Evolutionary conservation across 371 early-diverging fungal species (phyloP), one percentile per base, ranked within the genome.

Genomic region (Entomophthora muscae): DNA sequence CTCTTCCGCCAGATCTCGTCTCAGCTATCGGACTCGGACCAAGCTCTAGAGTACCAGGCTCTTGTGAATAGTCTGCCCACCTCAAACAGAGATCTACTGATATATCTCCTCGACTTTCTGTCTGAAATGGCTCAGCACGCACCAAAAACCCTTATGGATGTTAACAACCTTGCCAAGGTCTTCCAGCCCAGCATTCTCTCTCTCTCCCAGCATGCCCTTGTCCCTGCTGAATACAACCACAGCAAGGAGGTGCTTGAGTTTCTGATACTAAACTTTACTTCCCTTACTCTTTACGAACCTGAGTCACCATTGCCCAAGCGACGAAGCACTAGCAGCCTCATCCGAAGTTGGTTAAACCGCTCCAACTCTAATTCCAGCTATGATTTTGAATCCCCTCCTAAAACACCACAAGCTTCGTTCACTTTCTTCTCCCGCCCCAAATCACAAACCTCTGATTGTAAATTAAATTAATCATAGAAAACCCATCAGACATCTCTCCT

Each of bases 151-250:
- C 72, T 77, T 24, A 83, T 83, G 83, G 75, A 78, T 63, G 66
- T 74, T 1, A 71, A 75, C 21, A 77, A 79, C 51, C 62, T 83
- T 24, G 79, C 83, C 5, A 75, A 79, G 23, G 76, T 81, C n/a
- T 83, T 83, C 72, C 75, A 81, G 42, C 83, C 83, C 63, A 76
- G 75, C 23, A 72, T 82, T 17, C 65, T 83, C 5, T 76, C 78
- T 1, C 79, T 79, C 61, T 80, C 81, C 27, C 73, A 72, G 53
- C 78, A 81, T 64, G 71, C 73, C 57, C 70, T 78, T 68, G 74
- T 73, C 21, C 79, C 79, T 3, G 76, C 74, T 24, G 75, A 79
- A 53, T 82, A 81, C 64, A 79, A 77, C 60, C 71, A 75, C 28
- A 78, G 79, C 12, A 78, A 81, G 23, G 69, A 71, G 31, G 82